Percentiles rank a stretch among this genome's conserved stretches.
phyloP scores from a whole-genome alignment of 192 early-diverging fungal genomes.

The Backusella luteola region DNA sequence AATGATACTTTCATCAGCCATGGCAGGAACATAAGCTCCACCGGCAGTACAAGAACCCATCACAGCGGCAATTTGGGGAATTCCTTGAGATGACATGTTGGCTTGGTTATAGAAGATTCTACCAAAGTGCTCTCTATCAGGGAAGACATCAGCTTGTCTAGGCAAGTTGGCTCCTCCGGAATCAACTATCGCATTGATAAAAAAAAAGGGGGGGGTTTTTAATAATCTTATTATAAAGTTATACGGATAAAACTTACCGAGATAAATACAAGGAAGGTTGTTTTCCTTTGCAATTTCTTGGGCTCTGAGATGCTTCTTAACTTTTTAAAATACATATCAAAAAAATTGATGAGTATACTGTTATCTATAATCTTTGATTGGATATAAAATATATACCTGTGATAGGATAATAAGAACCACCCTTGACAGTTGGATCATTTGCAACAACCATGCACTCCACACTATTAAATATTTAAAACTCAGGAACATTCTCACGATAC shows the following conservation, averaged over 20 bases:
- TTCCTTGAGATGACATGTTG: slow-evolving; percentile 71
- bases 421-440: slow-evolving; percentile 97
- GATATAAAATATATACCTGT: slow-evolving; percentile 42
- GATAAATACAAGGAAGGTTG: slow-evolving; percentile 90
- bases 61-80: slow-evolving; percentile 97
- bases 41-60: slow-evolving; percentile 97
- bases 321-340: slow-evolving; percentile 37
- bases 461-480: slow-evolving; percentile 32
- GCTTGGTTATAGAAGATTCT: slow-evolving; percentile 95
- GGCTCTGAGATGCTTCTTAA: slow-evolving; percentile 96
- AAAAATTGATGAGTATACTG: neutral
- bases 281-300: slow-evolving; percentile 97
- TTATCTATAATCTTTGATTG: neutral
- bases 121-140: slow-evolving; percentile 91
- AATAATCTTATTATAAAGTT: neutral
- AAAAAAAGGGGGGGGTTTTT: neutral
- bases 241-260: slow-evolving; percentile 39
- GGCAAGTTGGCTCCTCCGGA: slow-evolving; percentile 95
- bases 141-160: slow-evolving; percentile 93
- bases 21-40: slow-evolving; percentile 96
- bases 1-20: slow-evolving; percentile 98
- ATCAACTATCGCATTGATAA: slow-evolving; percentile 59
- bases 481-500: neutral
- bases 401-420: slow-evolving; percentile 95
- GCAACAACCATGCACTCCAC: slow-evolving; percentile 96